A percentile compares a stretch with the other conserved stretches of the same genome.
phyloP scores from a whole-genome alignment of 345 rosid species.

The Barbarea vulgaris region DNA sequence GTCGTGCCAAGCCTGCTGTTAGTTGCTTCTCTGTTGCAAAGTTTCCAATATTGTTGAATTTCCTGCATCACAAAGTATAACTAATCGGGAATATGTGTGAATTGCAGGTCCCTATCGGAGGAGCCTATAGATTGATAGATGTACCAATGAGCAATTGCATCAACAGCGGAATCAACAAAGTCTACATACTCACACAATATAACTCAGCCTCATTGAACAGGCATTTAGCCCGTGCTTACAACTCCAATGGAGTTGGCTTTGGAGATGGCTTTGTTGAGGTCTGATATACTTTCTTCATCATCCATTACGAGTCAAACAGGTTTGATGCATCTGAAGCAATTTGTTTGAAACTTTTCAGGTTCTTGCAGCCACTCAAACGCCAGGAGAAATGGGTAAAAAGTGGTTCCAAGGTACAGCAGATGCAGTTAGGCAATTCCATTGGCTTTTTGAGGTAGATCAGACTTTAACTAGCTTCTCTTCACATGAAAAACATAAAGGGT shows the following conservation, averaged over 20 bases:
- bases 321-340: neutral
- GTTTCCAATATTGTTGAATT: neutral
- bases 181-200: conserved; percentile 91
- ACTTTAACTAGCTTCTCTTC: conserved; percentile 9
- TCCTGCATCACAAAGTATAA: conserved; percentile 3
- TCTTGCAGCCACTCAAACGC: conserved; percentile 94
- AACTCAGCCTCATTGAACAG: conserved; percentile 92
- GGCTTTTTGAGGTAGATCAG: conserved; percentile 86
- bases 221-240: conserved; percentile 88
- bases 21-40: conserved; percentile 24
- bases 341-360: conserved; percentile 47
- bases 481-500: neutral
- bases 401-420: conserved; percentile 99
- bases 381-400: conserved; percentile 84
- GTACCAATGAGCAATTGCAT: conserved; percentile 99
- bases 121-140: conserved; percentile 92
- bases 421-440: conserved; percentile 93
- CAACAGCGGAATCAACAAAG: conserved; percentile 90
- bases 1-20: conserved; percentile 96
- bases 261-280: conserved; percentile 96
- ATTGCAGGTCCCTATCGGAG: conserved; percentile 83
- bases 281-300: conserved; percentile 19
- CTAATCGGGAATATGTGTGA: neutral
- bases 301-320: neutral
- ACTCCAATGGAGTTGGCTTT: conserved; percentile 69